These are phyloP conservation scores for Chloranthus sessilifolius DNA, from an alignment of 164 flowering plant genomes.

Conservation along the genomic window DNA sequence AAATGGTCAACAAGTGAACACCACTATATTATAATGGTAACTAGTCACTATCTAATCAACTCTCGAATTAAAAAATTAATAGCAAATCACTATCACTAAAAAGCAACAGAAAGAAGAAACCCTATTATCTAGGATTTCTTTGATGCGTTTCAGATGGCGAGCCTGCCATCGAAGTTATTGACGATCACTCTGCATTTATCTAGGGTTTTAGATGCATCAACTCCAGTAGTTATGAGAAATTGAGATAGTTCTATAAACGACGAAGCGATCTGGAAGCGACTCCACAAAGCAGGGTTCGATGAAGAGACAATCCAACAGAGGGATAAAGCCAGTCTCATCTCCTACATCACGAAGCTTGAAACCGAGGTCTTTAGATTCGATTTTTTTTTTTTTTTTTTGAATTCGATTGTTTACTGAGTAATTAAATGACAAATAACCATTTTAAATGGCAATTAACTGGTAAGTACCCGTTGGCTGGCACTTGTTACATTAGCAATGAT, in stretches of 20 bases:
- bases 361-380: constrained; percentile 50
- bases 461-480: too few relatives aligned
- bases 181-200: background rate
- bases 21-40: too few relatives aligned
- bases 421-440: too few relatives aligned
- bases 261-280: constrained; percentile 67
- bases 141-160: background rate
- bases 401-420: constrained; percentile 1
- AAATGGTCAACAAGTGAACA: too few relatives aligned
- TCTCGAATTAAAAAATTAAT: too few relatives aligned
- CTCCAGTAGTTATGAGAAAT: background rate
- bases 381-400: background rate
- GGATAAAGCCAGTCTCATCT: constrained; percentile 87
- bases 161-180: background rate
- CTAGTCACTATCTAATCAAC: too few relatives aligned
- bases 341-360: constrained; percentile 86
- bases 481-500: too few relatives aligned
- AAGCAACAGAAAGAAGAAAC: too few relatives aligned
- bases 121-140: constrained; percentile 5
- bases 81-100: too few relatives aligned
- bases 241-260: constrained; percentile 43
- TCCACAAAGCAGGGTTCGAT: constrained; percentile 77
- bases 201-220: constrained; percentile 2
- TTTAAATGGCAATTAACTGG: too few relatives aligned
- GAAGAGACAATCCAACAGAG: constrained; percentile 73